A percentile compares a stretch with the other conserved stretches of the same genome.
phyloP scores from a whole-genome alignment of 2,329 filamentous ascomycete genomes.

The Xylariales sp. region DNA sequence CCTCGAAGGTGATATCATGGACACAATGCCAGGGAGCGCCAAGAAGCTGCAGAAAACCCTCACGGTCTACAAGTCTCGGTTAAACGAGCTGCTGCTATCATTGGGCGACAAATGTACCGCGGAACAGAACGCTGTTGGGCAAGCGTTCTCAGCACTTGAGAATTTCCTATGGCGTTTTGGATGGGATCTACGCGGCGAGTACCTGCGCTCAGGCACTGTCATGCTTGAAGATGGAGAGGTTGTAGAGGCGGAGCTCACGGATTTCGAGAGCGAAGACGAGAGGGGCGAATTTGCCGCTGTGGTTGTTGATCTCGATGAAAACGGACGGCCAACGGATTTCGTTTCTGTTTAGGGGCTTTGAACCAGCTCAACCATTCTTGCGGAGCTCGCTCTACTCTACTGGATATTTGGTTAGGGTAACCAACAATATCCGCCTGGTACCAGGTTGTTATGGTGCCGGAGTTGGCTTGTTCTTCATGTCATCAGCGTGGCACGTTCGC shows the following conservation, averaged over 20 bases:
- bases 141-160: slow-evolving; percentile 46
- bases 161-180: slow-evolving; percentile 41
- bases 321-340: slow-evolving; percentile 46
- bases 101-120: slow-evolving; percentile 29
- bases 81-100: slow-evolving; percentile 41
- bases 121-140: slow-evolving; percentile 39
- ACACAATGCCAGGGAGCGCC: slow-evolving; percentile 27
- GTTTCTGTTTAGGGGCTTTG: slow-evolving; percentile 32
- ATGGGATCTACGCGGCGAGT: slow-evolving; percentile 52
- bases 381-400: too few species aligned
- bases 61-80: slow-evolving; percentile 48
- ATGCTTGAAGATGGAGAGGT: slow-evolving; percentile 51
- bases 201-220: slow-evolving; percentile 41
- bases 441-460: too few species aligned
- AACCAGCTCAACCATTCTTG: too few species aligned
- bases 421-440: too few species aligned
- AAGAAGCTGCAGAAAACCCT: slow-evolving; percentile 40
- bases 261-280: slow-evolving; percentile 51
- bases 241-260: slow-evolving; percentile 41
- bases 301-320: slow-evolving; percentile 47
- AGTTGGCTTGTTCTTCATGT: too few species aligned
- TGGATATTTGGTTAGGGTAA: too few species aligned
- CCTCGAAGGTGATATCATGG: slow-evolving; percentile 41
- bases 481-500: too few species aligned
- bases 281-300: slow-evolving; percentile 49